These are phyloP conservation scores for Mycena vulgaris DNA, from an alignment of 768 basidiomycete genomes.

Conservation along the genomic window DNA sequence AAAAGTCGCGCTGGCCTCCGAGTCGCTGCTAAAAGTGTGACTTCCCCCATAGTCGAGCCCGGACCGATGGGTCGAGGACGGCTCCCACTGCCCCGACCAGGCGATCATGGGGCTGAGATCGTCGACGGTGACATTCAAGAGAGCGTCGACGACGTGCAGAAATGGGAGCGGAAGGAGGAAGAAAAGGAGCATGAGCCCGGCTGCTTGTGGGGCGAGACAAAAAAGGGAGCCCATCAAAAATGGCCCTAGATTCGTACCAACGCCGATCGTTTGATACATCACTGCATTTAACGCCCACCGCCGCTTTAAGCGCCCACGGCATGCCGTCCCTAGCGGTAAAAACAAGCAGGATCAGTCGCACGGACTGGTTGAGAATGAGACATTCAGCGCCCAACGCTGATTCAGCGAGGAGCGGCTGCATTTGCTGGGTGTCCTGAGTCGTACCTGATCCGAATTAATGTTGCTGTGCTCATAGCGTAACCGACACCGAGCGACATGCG, in stretches of 20 bases:
- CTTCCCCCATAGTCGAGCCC: constrained; percentile 21
- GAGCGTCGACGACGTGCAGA: constrained; percentile 24
- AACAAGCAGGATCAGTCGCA: too few species aligned
- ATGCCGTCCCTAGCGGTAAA: too few species aligned
- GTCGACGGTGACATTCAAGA: constrained; percentile 26
- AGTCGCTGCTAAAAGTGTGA: constrained; percentile 31
- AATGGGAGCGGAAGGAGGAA: constrained; percentile 17
- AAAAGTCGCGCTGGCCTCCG: constrained; percentile 21
- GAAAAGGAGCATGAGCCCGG: constrained; percentile 14
- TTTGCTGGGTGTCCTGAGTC: too few species aligned
- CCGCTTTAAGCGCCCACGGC: too few species aligned
- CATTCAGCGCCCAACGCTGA: too few species aligned
- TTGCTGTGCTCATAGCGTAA: neutral
- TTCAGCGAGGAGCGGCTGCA: too few species aligned
- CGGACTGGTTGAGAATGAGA: too few species aligned
- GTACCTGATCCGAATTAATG: neutral
- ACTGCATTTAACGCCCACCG: too few species aligned
- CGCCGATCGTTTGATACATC: neutral
- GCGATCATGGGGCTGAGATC: constrained; percentile 18
- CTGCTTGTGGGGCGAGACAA: neutral
- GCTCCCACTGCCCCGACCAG: constrained; percentile 27
- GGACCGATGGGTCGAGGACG: constrained; percentile 20
- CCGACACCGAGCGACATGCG: neutral
- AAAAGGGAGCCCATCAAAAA: neutral
- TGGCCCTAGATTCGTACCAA: neutral